phyloP scores from a whole-genome alignment of 2,329 filamentous ascomycete species.

The Periconia sp. region DNA sequence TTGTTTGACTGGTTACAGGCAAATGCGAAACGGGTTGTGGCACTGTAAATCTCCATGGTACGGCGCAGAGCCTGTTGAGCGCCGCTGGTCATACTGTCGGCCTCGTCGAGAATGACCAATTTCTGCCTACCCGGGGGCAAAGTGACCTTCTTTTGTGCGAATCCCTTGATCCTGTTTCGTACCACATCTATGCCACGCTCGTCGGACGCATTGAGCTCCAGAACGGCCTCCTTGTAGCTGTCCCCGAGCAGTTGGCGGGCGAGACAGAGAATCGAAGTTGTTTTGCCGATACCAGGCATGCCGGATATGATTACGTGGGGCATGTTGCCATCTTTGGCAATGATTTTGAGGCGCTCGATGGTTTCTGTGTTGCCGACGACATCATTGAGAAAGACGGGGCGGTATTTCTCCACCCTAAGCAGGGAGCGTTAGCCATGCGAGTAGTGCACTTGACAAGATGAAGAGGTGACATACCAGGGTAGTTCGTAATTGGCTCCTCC shows the following conservation, averaged over 20 bases:
- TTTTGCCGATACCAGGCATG: constrained; percentile 99
- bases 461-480: constrained; percentile 63
- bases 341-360: constrained; percentile 95
- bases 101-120: constrained; percentile 95
- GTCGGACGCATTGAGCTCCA: constrained; percentile 95
- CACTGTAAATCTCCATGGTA: constrained; percentile 98
- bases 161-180: constrained; percentile 94
- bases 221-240: constrained; percentile 93
- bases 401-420: constrained; percentile 98
- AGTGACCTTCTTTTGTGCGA: constrained; percentile 98
- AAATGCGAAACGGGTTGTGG: constrained; percentile 95
- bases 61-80: constrained; percentile 92
- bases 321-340: constrained; percentile 98
- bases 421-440: constrained; percentile 12
- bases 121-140: constrained; percentile 89
- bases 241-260: constrained; percentile 89
- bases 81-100: constrained; percentile 93
- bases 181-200: constrained; percentile 98
- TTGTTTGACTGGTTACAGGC: constrained; percentile 99
- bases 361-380: constrained; percentile 98
- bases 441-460: not conserved
- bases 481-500: constrained; percentile 66
- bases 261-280: constrained; percentile 90
- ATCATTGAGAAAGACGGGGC: constrained; percentile 91
- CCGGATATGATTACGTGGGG: constrained; percentile 99